phyloP scores from a whole-genome alignment of 768 basidiomycete genomes.

The Russula brevipes region DNA sequence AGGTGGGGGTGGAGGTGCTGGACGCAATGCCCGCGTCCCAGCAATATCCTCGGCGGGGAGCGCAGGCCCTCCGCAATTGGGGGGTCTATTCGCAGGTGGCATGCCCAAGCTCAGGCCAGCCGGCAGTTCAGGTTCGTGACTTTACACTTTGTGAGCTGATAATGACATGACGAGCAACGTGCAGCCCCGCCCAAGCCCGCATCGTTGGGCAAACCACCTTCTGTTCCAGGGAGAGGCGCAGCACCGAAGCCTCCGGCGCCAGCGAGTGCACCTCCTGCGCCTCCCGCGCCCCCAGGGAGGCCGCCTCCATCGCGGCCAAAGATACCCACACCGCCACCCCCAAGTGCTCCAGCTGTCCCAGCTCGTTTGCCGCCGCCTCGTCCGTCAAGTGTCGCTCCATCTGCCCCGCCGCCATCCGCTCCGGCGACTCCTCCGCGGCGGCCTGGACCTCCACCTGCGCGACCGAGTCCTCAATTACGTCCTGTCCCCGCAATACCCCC shows the following conservation, averaged over 20 bases:
- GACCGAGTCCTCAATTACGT: conserved; percentile 30
- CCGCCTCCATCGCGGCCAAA: conserved; percentile 23
- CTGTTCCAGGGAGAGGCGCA: conserved; percentile 35
- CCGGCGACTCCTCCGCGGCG: conserved; percentile 38
- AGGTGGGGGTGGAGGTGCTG: conserved; percentile 36
- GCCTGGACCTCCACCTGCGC: conserved; percentile 33
- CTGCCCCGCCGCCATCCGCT: conserved; percentile 25
- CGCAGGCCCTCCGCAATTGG: conserved; percentile 73
- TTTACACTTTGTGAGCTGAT: background rate
- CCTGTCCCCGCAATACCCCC: conserved; percentile 27
- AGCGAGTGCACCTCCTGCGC: conserved; percentile 26
- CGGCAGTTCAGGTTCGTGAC: conserved; percentile 35
- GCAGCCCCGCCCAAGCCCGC: conserved; percentile 26
- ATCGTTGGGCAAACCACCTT: conserved; percentile 21
- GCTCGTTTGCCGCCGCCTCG: conserved; percentile 29
- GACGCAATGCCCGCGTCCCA: conserved; percentile 32
- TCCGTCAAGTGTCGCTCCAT: conserved; percentile 35
- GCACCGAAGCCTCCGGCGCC: conserved; percentile 30
- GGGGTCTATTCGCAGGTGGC: conserved; percentile 82
- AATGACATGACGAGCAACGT: background rate
- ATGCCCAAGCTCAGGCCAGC: conserved; percentile 86
- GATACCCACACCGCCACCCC: conserved; percentile 23
- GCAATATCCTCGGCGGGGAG: conserved; percentile 29
- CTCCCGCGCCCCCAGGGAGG: conserved; percentile 31
- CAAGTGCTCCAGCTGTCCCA: conserved; percentile 26